A percentile compares a stretch with the other conserved stretches of the same genome.
These are phyloP conservation scores for Viola pubescens DNA, from an alignment of 441 rosid genomes.

Conservation along the genomic window DNA sequence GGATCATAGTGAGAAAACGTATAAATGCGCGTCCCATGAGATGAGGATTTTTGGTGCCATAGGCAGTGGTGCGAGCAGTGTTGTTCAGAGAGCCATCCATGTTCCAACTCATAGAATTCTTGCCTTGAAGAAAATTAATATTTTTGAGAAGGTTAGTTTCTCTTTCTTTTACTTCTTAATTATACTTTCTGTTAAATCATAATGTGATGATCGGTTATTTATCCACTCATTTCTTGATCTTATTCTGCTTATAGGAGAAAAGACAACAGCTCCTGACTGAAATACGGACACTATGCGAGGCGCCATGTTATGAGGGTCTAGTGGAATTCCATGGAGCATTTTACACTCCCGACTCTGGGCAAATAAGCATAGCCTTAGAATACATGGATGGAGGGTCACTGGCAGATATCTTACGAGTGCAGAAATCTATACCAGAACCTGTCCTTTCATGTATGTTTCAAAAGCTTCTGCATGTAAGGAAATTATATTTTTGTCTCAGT, in stretches of 20 bases:
- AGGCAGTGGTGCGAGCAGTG: conserved; percentile 91
- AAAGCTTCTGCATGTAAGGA: conserved; percentile 62
- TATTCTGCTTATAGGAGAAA: conserved; percentile 53
- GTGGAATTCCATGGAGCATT: conserved; percentile 92
- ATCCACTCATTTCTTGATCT: conserved; percentile 7
- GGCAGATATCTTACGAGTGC: conserved; percentile 63
- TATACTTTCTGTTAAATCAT: conserved; percentile 2
- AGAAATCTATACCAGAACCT: conserved; percentile 69
- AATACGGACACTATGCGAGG: conserved; percentile 85
- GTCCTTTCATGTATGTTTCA: conserved; percentile 79
- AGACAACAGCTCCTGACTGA: conserved; percentile 85
- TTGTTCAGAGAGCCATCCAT: conserved; percentile 87
- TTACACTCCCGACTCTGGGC: conserved; percentile 83
- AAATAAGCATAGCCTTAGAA: conserved; percentile 91
- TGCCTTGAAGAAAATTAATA: conserved; percentile 83
- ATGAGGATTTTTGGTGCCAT: conserved; percentile 87
- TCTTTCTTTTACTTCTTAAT: conserved; percentile 2
- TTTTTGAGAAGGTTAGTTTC: conserved; percentile 65
- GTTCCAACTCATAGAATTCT: conserved; percentile 67
- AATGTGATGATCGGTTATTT: not conserved
- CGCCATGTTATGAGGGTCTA: conserved; percentile 81
- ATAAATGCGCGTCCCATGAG: conserved; percentile 82
- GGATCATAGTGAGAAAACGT: conserved; percentile 61
- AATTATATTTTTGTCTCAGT: conserved; percentile 7
- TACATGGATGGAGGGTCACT: conserved; percentile 93